Percentiles rank a stretch among this genome's conserved stretches.
Conservation (phyloP, 345 rosid species). For the Passiflora organensis region DNA sequence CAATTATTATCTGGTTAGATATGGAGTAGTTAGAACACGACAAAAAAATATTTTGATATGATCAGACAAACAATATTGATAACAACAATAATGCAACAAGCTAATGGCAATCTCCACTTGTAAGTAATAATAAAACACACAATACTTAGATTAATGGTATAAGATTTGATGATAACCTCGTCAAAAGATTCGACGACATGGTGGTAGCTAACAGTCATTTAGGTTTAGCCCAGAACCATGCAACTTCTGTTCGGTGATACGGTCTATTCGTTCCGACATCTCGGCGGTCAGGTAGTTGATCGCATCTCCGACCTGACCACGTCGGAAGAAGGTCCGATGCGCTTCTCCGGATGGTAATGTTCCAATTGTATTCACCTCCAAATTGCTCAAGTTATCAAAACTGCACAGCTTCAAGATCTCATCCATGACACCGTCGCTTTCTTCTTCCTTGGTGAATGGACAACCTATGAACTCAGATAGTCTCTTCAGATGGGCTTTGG, state of each 20-base stretch:
- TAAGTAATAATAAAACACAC: too few species aligned
- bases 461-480: slow-evolving; percentile 40
- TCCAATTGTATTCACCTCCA: slow-evolving; percentile 44
- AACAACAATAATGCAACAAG: too few species aligned
- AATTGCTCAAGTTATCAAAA: slow-evolving; percentile 35
- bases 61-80: too few species aligned
- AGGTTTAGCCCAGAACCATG: slow-evolving; percentile 24
- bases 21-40: too few species aligned
- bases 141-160: too few species aligned
- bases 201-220: too few species aligned
- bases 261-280: slow-evolving; percentile 34
- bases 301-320: slow-evolving; percentile 55
- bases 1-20: too few species aligned
- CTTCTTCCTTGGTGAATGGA: slow-evolving; percentile 45
- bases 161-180: too few species aligned
- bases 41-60: too few species aligned
- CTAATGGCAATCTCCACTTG: too few species aligned
- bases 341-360: slow-evolving; percentile 26
- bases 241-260: slow-evolving; percentile 30
- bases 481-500: slow-evolving; percentile 28
- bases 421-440: slow-evolving; percentile 24
- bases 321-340: slow-evolving; percentile 32
- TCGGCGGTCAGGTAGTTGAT: slow-evolving; percentile 38
- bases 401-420: slow-evolving; percentile 48
- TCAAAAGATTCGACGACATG: too few species aligned